These are phyloP conservation scores for Colletotrichum cordylinicola DNA, from an alignment of 2,329 filamentous ascomycete genomes.

Conservation along the genomic window DNA sequence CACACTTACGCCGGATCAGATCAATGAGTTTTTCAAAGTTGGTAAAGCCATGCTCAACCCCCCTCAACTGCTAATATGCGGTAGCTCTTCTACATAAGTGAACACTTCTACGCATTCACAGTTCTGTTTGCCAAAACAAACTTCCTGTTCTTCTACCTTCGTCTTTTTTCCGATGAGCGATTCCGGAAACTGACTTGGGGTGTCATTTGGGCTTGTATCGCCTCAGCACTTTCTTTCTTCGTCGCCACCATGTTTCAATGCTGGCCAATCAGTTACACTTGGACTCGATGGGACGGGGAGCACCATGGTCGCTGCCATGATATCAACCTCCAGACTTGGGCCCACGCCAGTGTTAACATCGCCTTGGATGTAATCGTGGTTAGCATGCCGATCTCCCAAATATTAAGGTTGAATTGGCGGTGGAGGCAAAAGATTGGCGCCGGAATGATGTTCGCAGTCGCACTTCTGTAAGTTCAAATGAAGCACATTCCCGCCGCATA, in stretches of 20 bases:
- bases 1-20: constrained; percentile 42
- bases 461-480: background rate
- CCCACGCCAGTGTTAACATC: constrained; percentile 53
- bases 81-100: constrained; percentile 41
- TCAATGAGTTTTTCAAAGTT: constrained; percentile 40
- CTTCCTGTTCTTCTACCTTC: constrained; percentile 56
- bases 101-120: constrained; percentile 45
- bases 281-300: constrained; percentile 55
- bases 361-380: constrained; percentile 53
- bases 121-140: constrained; percentile 50
- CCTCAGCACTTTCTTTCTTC: constrained; percentile 42
- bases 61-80: background rate
- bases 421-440: constrained; percentile 51
- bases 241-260: constrained; percentile 51
- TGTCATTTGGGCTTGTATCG: constrained; percentile 39
- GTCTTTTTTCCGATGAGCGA: constrained; percentile 47
- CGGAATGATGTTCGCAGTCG: constrained; percentile 44
- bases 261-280: constrained; percentile 51
- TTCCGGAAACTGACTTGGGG: constrained; percentile 42
- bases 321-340: constrained; percentile 49
- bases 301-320: constrained; percentile 51
- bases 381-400: constrained; percentile 47
- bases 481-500: background rate
- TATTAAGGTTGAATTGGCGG: constrained; percentile 42
- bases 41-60: background rate